Base-by-base conservation (phyloP, 2,329 filamentous ascomycete genomes). In the Calonectria hawksworthii region DNA sequence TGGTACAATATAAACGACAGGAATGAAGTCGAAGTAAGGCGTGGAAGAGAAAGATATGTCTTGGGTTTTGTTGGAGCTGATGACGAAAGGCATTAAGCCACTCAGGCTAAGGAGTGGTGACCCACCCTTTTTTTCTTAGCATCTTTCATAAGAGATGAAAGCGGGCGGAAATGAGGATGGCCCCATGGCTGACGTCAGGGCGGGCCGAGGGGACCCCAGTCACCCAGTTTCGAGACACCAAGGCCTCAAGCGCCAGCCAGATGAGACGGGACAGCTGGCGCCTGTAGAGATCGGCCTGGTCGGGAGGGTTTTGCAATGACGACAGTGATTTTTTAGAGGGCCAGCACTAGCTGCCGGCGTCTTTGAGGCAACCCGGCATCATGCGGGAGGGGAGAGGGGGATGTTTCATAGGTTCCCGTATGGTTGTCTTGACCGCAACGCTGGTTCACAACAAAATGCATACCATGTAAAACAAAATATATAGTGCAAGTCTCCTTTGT, bases 41-140 rank as follows among this genome's bases (percentile, higher is more conserved):
- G 72, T 72, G 76, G 64, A 73, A 70, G 66, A 70, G 52, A 68
- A 71, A 67, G 54, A 68, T 72, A 65, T 72, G 76, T 73, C 68
- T 66, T 74, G 76, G 72, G 71, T 73, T 76, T 69, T 47, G 72
- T 77, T 73, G 63, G 70, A 75, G 73, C 36, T 81, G 79, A 82
- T 80, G 80, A 81, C 79, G 79, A 71, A 75, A 79, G 68, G 73
- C 54, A 73, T 80, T 69, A 76, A 80, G 78, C 80, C 80, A 80
- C 79, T 73, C 47, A 68, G 64, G 71, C 73, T 73, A 73, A 73
- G 50, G 63, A 30, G 68, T 51, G 61, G 23, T 34, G 74, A 44
- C 61, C 70, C 77, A 78, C 79, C 75, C 30, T 44, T 52, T 65
- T 68, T 59, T 47, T 23, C 34, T 70, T 74, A 63, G 59, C 71